phyloP scores from a whole-genome alignment of 257 asterid genomes.

The Scutellaria minor region DNA sequence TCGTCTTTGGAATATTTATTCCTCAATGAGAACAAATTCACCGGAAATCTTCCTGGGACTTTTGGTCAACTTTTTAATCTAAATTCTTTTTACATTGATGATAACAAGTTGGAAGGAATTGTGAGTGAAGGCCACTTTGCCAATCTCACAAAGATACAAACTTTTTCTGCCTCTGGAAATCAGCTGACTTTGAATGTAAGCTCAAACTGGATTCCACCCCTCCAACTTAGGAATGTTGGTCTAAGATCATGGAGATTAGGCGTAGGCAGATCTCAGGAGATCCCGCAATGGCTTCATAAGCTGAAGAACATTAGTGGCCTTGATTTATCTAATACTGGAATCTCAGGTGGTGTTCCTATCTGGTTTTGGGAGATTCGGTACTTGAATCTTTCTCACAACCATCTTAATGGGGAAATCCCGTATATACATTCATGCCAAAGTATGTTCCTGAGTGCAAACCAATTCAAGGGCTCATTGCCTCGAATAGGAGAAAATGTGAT shows the following conservation, averaged over 20 bases:
- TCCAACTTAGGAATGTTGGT: neutral
- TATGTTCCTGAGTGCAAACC: conserved; percentile 35
- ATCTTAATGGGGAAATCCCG: conserved; percentile 21
- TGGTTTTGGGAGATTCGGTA: neutral
- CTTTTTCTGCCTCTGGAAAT: neutral
- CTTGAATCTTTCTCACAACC: neutral
- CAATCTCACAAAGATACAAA: neutral
- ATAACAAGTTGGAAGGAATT: conserved; percentile 12
- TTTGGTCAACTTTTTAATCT: conserved; percentile 11
- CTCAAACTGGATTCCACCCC: conserved; percentile 1
- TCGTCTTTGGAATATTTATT: conserved; percentile 4
- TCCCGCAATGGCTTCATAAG: conserved; percentile 20
- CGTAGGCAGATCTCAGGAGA: neutral
- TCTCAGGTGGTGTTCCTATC: neutral
- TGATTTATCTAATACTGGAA: conserved; percentile 1
- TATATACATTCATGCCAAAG: neutral
- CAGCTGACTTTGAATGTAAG: neutral
- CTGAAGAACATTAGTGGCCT: neutral
- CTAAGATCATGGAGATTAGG: conserved; percentile 1
- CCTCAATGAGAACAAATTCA: neutral
- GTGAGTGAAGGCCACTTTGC: neutral
- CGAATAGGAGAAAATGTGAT: neutral
- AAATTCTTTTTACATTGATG: neutral
- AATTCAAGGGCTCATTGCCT: conserved; percentile 44
- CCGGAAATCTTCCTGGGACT: conserved; percentile 19